A percentile compares a stretch with the other conserved stretches of the same genome.
These are phyloP conservation scores for Xylaria grammica DNA, from an alignment of 495 filamentous ascomycete genomes.

Conservation along the genomic window DNA sequence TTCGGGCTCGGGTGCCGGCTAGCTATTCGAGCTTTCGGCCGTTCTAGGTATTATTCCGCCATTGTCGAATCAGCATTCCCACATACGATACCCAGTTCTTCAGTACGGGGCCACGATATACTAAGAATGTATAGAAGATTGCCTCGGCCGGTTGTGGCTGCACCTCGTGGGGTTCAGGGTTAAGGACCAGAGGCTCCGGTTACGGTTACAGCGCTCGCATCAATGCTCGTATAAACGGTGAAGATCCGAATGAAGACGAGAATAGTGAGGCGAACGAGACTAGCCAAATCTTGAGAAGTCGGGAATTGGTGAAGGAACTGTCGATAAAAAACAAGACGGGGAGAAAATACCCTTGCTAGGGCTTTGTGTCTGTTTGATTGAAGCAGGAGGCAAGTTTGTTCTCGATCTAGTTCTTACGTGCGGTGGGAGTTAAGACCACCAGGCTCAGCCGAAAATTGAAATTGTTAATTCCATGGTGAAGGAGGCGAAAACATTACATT, in stretches of 20 bases:
- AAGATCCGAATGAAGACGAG: constrained; percentile 13
- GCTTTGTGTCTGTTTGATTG: constrained; percentile 1
- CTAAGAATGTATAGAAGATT: background rate
- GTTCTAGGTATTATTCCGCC: background rate
- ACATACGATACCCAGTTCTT: background rate
- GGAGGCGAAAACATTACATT: too few relatives aligned
- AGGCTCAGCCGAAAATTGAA: constrained; percentile 7
- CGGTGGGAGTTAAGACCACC: constrained; percentile 7
- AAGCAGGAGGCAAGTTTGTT: constrained; percentile 11
- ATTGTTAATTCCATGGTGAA: background rate
- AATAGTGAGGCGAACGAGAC: constrained; percentile 18
- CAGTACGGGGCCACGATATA: background rate
- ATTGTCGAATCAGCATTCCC: constrained; percentile 10
- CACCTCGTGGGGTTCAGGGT: background rate
- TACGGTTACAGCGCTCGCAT: too few relatives aligned
- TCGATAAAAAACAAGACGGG: background rate
- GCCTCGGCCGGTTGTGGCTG: background rate
- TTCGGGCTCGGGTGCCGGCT: background rate
- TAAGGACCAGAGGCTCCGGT: background rate
- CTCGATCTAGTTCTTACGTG: background rate
- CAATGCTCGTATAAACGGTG: constrained; percentile 1
- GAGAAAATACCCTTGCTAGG: background rate
- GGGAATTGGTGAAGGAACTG: background rate
- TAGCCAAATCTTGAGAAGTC: background rate
- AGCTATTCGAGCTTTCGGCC: constrained; percentile 4